Conservation (phyloP, 208 protist species). For the Angomonas desouzai region DNA sequence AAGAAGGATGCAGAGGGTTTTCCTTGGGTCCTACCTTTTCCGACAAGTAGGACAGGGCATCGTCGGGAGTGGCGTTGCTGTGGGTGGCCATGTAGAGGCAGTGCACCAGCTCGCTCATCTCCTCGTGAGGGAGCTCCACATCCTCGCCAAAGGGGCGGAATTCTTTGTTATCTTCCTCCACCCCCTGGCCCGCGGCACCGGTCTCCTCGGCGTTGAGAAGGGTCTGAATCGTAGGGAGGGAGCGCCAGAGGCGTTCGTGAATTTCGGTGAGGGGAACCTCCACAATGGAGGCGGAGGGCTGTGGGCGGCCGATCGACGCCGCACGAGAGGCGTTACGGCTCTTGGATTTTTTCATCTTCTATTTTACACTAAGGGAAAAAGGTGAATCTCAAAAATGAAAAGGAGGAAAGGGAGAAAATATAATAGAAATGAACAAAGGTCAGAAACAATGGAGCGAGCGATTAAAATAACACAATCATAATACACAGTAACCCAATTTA, state of each 20-base stretch:
- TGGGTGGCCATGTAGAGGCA: slow-evolving; percentile 67
- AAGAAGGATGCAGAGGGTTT: slow-evolving; percentile 19
- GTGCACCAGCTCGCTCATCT: slow-evolving; percentile 52
- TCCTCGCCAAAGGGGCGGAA: slow-evolving; percentile 1
- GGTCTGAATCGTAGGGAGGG: slow-evolving; percentile 47
- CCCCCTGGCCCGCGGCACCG: not conserved
- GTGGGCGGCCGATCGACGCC: not conserved
- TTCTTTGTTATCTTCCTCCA: slow-evolving; percentile 17
- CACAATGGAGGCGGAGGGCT: not conserved
- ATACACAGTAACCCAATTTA: no score
- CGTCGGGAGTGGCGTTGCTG: slow-evolving; percentile 45
- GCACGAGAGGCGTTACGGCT: slow-evolving; percentile 3
- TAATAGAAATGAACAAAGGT: slow-evolving; percentile 5
- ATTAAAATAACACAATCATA: no score
- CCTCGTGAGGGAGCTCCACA: slow-evolving; percentile 29
- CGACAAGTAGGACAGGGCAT: slow-evolving; percentile 33
- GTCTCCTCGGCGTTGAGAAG: not conserved
- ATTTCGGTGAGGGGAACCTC: slow-evolving; percentile 42
- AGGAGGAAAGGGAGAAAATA: slow-evolving; percentile 2
- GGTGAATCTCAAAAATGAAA: not conserved
- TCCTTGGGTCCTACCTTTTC: slow-evolving; percentile 24
- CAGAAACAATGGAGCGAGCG: not conserved
- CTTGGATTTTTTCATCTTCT: slow-evolving; percentile 1
- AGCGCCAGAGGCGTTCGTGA: slow-evolving; percentile 56
- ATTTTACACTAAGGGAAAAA: no score